Conservation (phyloP, 495 filamentous ascomycete genomes). For the Podospora anserina region DNA sequence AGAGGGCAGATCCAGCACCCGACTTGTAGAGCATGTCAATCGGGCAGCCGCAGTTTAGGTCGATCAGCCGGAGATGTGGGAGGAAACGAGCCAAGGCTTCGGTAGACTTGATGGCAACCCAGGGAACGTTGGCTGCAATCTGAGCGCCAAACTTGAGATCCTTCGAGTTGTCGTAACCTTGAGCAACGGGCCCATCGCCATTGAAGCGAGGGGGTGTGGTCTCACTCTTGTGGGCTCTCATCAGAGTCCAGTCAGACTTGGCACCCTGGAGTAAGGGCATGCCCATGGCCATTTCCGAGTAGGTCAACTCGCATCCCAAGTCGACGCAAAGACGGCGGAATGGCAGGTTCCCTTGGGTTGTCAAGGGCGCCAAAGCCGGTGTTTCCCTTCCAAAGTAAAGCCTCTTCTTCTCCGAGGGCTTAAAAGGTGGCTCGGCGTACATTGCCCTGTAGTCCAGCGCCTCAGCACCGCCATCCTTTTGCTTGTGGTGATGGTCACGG, state of each 20-base stretch:
- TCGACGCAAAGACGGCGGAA: slow-evolving; percentile 90
- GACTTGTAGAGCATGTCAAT: slow-evolving; percentile 86
- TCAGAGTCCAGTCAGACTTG: slow-evolving; percentile 88
- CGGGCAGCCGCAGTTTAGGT: slow-evolving; percentile 95
- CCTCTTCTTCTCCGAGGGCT: slow-evolving; percentile 86
- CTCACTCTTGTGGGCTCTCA: slow-evolving; percentile 86
- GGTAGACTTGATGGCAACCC: slow-evolving; percentile 79
- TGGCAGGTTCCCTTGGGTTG: slow-evolving; percentile 95
- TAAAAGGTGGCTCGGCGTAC: slow-evolving; percentile 78
- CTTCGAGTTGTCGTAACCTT: slow-evolving; percentile 73
- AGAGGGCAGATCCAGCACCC: slow-evolving; percentile 89
- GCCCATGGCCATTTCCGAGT: slow-evolving; percentile 97
- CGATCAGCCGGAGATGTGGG: slow-evolving; percentile 80
- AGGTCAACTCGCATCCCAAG: slow-evolving; percentile 87
- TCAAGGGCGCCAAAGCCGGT: slow-evolving; percentile 77
- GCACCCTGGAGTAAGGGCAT: slow-evolving; percentile 86
- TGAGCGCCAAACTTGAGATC: slow-evolving; percentile 89
- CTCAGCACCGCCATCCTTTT: slow-evolving; percentile 43
- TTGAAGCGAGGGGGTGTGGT: slow-evolving; percentile 59
- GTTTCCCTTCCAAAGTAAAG: slow-evolving; percentile 93
- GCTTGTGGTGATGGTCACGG: slow-evolving; percentile 49
- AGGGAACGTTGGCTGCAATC: slow-evolving; percentile 84
- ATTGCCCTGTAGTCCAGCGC: slow-evolving; percentile 69
- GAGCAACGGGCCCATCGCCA: slow-evolving; percentile 48
- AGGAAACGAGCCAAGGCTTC: slow-evolving; percentile 73